Conservation (phyloP, 1,284 basidiomycete genomes). For the Exobasidium rhododendri region DNA sequence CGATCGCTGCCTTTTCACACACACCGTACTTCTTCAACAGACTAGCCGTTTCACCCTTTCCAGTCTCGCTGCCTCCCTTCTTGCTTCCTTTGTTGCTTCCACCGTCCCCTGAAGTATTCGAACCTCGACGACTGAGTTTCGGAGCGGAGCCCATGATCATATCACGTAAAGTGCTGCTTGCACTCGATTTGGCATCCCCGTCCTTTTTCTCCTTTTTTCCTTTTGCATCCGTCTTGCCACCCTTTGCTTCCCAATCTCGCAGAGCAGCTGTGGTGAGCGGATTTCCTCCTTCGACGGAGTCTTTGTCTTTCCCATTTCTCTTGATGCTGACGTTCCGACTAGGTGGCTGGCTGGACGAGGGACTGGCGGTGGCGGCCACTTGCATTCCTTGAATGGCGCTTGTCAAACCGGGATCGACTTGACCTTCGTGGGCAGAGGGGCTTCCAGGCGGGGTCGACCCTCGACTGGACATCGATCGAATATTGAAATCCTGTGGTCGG, state of each 20-base stretch:
- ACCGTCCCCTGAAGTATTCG: slow-evolving; percentile 38
- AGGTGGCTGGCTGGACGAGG: slow-evolving; percentile 31
- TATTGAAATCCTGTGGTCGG: slow-evolving; percentile 6
- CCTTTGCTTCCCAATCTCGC: slow-evolving; percentile 49
- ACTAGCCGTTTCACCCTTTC: slow-evolving; percentile 36
- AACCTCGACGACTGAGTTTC: slow-evolving; percentile 46
- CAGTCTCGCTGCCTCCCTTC: slow-evolving; percentile 26
- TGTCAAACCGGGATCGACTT: slow-evolving; percentile 26
- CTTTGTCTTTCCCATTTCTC: slow-evolving; percentile 20
- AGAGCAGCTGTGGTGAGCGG: slow-evolving; percentile 46
- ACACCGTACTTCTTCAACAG: slow-evolving; percentile 85
- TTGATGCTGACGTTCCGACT: slow-evolving; percentile 44
- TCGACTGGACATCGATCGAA: slow-evolving; percentile 1
- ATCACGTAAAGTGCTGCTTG: slow-evolving; percentile 47
- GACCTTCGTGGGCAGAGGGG: slow-evolving; percentile 32
- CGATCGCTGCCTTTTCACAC: slow-evolving; percentile 93
- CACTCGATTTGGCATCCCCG: slow-evolving; percentile 42
- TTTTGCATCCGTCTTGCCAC: slow-evolving; percentile 20
- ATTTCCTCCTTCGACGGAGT: background rate
- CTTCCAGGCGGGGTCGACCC: slow-evolving; percentile 36
- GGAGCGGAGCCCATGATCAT: slow-evolving; percentile 52
- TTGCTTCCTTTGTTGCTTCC: slow-evolving; percentile 35
- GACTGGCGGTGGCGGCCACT: slow-evolving; percentile 15
- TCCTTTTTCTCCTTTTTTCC: slow-evolving; percentile 39
- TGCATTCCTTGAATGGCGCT: slow-evolving; percentile 34